These are phyloP conservation scores for Acanthochlamys bracteata DNA, from an alignment of 106 monocot species.

Conservation along the genomic window DNA sequence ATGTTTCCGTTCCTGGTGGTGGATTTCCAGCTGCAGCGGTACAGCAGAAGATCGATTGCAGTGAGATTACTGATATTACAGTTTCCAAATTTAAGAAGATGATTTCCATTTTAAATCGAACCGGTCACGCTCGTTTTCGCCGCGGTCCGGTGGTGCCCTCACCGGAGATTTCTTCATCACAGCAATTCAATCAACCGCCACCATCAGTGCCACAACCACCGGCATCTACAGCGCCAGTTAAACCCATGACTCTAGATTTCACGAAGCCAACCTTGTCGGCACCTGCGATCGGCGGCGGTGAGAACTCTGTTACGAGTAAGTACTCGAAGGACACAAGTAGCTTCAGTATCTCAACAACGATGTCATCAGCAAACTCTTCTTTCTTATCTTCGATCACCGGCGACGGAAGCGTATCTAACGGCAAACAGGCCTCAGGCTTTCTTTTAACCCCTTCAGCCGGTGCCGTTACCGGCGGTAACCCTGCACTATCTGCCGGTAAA, in stretches of 20 bases:
- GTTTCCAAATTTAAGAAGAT: constrained; percentile 87
- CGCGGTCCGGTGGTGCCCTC: constrained; percentile 29
- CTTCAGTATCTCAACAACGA: constrained; percentile 40
- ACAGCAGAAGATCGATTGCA: constrained; percentile 41
- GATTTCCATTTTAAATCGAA: constrained; percentile 76
- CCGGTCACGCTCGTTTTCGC: constrained; percentile 91
- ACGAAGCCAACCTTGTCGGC: constrained; percentile 17
- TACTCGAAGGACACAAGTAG: constrained; percentile 16
- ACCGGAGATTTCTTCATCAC: not conserved
- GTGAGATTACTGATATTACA: constrained; percentile 67
- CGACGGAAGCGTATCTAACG: constrained; percentile 88
- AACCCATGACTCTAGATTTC: constrained; percentile 36
- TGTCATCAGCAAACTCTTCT: constrained; percentile 66
- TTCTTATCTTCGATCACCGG: constrained; percentile 83
- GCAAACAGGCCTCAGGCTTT: constrained; percentile 22
- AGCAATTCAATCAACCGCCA: not conserved
- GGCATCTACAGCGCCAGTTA: constrained; percentile 1
- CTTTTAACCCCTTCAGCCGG: constrained; percentile 8
- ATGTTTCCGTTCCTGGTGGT: too few relatives aligned
- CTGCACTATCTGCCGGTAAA: constrained; percentile 24
- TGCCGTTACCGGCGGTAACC: not conserved
- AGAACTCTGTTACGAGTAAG: constrained; percentile 1
- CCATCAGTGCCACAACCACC: not conserved
- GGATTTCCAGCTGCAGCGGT: not conserved
- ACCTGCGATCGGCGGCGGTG: not conserved